Evolutionary conservation across 768 basidiomycete species (phyloP).

Genomic region (Podaxis sp.): DNA sequence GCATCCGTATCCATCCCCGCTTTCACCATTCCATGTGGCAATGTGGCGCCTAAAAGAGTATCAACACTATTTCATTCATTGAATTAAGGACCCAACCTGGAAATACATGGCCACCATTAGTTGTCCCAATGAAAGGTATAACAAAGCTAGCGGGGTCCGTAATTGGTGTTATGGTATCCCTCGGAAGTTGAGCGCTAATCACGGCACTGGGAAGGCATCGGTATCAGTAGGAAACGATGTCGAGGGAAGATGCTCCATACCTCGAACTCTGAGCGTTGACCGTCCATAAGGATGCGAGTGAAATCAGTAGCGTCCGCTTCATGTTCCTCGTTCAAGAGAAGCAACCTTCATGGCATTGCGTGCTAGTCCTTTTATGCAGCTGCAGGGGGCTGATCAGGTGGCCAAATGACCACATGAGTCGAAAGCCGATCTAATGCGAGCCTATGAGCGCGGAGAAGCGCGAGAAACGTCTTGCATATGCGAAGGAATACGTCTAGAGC

Average conservation of each 20-base stretch:
- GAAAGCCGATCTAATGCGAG: slow-evolving; percentile 11
- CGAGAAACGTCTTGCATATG: background rate
- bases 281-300: background rate
- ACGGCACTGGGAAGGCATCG: background rate
- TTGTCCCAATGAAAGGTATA: slow-evolving; percentile 63
- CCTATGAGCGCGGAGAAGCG: background rate
- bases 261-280: slow-evolving; percentile 13
- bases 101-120: slow-evolving; percentile 65
- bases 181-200: slow-evolving; percentile 5
- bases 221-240: background rate
- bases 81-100: slow-evolving; percentile 41
- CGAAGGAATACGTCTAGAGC: background rate
- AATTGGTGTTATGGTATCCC: slow-evolving; percentile 23
- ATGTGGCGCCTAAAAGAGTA: slow-evolving; percentile 46
- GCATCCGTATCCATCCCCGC: slow-evolving; percentile 68
- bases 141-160: slow-evolving; percentile 46
- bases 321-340: background rate
- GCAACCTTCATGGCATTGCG: background rate
- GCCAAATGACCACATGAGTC: background rate
- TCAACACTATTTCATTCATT: background rate
- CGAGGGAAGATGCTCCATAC: background rate
- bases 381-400: slow-evolving; percentile 6
- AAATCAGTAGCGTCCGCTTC: background rate
- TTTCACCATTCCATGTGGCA: slow-evolving; percentile 73
- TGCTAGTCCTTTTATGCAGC: slow-evolving; percentile 1